Evolutionary conservation across 169 alveolate species (phyloP).

Genomic region (Plasmodium gaboni): DNA sequence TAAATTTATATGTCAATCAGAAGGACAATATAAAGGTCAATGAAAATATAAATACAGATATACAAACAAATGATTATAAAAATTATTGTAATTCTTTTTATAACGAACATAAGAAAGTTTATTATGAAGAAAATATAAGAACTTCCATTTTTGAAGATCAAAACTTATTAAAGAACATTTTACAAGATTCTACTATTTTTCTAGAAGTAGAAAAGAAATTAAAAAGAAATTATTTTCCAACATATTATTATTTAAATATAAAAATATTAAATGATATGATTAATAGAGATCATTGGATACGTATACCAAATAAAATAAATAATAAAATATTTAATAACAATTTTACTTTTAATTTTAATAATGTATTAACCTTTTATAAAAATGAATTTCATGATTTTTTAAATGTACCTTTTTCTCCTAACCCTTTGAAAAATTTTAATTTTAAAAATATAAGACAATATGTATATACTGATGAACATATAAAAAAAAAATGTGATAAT

Average conservation of each 20-base stretch:
- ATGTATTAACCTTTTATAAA: slow-evolving; percentile 49
- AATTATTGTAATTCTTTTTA: not conserved
- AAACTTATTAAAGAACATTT: not conserved
- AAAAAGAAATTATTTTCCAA: slow-evolving; percentile 25
- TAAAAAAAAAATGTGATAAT: slow-evolving; percentile 4
- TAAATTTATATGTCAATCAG: not conserved
- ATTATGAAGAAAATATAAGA: slow-evolving; percentile 5
- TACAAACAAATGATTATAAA: too few species aligned
- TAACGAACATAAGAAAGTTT: slow-evolving; percentile 3
- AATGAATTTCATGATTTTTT: slow-evolving; percentile 36
- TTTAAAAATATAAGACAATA: slow-evolving; percentile 42
- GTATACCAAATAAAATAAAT: slow-evolving; percentile 52
- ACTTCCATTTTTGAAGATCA: slow-evolving; percentile 8
- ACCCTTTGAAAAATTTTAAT: slow-evolving; percentile 53
- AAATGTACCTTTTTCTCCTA: slow-evolving; percentile 58
- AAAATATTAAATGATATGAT: slow-evolving; percentile 52
- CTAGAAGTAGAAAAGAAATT: slow-evolving; percentile 61
- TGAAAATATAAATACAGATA: too few species aligned
- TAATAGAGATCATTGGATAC: slow-evolving; percentile 54
- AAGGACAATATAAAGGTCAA: not conserved
- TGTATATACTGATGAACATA: slow-evolving; percentile 9
- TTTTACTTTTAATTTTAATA: slow-evolving; percentile 9
- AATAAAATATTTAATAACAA: slow-evolving; percentile 32
- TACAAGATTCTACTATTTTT: slow-evolving; percentile 27
- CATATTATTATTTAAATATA: slow-evolving; percentile 17